A percentile compares a stretch with the other conserved stretches of the same genome.
Conservation (phyloP, 108 stramenopile species). For the Nitzschia inconspicua region DNA sequence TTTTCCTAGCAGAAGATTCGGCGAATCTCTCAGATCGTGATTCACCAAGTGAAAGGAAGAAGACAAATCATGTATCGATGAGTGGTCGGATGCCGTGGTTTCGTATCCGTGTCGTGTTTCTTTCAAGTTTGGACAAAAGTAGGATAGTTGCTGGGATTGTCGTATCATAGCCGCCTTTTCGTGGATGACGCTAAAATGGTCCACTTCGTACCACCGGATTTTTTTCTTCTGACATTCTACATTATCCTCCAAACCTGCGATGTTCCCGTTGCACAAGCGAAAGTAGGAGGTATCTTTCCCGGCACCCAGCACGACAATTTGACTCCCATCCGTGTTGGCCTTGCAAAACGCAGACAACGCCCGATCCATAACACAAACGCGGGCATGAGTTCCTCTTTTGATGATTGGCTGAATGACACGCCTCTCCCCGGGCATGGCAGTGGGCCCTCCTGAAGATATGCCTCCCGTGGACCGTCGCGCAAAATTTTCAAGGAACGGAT, state of each 20-base stretch:
- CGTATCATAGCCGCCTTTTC: conserved; percentile 49
- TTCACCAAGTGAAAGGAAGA: conserved; percentile 43
- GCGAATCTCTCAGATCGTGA: conserved; percentile 55
- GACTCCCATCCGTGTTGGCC: conserved; percentile 3
- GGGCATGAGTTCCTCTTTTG: conserved; percentile 81
- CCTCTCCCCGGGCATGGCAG: conserved; percentile 5
- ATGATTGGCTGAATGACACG: conserved; percentile 69
- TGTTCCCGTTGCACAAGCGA: conserved; percentile 37
- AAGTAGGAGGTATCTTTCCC: conserved; percentile 86
- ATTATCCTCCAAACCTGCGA: conserved; percentile 21
- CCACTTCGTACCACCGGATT: conserved; percentile 84
- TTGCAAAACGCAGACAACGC: conserved; percentile 61
- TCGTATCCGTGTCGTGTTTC: conserved; percentile 13
- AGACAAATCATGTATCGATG: conserved; percentile 2
- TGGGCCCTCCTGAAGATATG: neutral
- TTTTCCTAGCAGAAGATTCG: conserved; percentile 40
- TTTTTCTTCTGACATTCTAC: conserved; percentile 2
- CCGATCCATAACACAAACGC: conserved; percentile 77
- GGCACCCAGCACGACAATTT: conserved; percentile 78
- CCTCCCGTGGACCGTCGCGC: conserved; percentile 1
- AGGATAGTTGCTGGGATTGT: conserved; percentile 14
- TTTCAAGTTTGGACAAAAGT: conserved; percentile 13
- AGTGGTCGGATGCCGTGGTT: neutral
- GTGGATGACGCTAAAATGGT: conserved; percentile 65
- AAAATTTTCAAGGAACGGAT: conserved; percentile 67